These are phyloP conservation scores for Gynostemma pentaphyllum DNA, from an alignment of 306 rosid species.

Conservation along the genomic window DNA sequence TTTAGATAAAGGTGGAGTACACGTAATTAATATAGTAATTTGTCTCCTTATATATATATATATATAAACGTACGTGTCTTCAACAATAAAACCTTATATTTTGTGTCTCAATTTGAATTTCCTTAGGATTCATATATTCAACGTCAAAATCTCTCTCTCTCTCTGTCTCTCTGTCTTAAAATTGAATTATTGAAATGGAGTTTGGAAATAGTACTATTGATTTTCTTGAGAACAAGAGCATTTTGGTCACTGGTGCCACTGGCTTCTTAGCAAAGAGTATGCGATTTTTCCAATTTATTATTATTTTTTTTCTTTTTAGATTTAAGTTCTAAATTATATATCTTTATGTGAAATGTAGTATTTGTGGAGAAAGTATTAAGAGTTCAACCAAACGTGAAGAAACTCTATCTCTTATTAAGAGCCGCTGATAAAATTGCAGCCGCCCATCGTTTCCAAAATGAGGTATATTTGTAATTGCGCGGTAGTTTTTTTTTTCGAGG, in stretches of 20 bases:
- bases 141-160: too few relatives aligned
- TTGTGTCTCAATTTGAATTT: too few relatives aligned
- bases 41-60: too few relatives aligned
- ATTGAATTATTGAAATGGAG: too few relatives aligned
- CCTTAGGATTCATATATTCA: too few relatives aligned
- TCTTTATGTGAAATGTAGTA: slow-evolving; percentile 21
- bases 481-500: neutral
- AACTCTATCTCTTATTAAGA: slow-evolving; percentile 63
- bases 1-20: too few relatives aligned
- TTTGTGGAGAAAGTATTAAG: slow-evolving; percentile 63
- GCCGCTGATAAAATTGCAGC: slow-evolving; percentile 44
- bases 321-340: neutral
- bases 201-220: too few relatives aligned
- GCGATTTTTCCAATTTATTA: neutral
- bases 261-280: neutral
- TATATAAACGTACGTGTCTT: too few relatives aligned
- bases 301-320: neutral
- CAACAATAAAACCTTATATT: too few relatives aligned
- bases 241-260: neutral
- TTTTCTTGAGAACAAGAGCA: neutral
- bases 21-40: too few relatives aligned
- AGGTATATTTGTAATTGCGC: slow-evolving; percentile 21
- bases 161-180: too few relatives aligned
- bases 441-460: slow-evolving; percentile 35
- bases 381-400: slow-evolving; percentile 68